Evolutionary conservation across 148 eudicot genomes (phyloP).

Genomic region (Arctostaphylos glauca): DNA sequence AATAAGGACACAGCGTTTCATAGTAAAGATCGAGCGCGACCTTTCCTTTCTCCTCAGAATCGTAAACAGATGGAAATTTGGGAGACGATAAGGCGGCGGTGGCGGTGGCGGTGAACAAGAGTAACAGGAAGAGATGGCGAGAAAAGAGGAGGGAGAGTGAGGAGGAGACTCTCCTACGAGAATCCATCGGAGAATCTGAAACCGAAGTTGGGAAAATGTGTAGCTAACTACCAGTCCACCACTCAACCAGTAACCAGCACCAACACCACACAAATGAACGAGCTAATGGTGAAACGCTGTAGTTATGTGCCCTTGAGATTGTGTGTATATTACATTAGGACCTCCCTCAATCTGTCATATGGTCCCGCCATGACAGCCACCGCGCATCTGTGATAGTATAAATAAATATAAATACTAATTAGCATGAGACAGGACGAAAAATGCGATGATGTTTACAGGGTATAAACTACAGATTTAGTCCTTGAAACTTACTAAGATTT

Average conservation of each 20-base stretch:
- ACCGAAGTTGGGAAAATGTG: too few relatives aligned
- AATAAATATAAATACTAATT: background rate
- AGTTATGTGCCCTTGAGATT: too few relatives aligned
- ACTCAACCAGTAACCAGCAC: background rate
- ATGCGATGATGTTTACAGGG: background rate
- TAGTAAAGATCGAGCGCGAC: slow-evolving; percentile 38
- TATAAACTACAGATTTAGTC: too few relatives aligned
- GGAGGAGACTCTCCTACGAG: slow-evolving; percentile 9
- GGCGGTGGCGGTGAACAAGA: background rate
- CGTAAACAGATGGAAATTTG: background rate
- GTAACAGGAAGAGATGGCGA: slow-evolving; percentile 3
- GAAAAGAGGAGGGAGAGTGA: background rate
- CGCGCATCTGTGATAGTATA: background rate
- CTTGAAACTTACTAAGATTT: too few relatives aligned
- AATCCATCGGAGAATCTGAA: background rate
- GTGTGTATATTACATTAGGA: background rate
- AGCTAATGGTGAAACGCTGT: background rate
- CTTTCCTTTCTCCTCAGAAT: slow-evolving; percentile 18
- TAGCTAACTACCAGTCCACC: background rate
- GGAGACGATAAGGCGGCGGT: background rate
- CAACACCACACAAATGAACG: too few relatives aligned
- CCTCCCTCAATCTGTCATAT: background rate
- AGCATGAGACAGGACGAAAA: background rate
- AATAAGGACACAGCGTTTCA: slow-evolving; percentile 45
- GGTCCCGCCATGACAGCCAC: background rate